Percentiles rank a stretch among this genome's conserved stretches.
Conservation (phyloP, 495 filamentous ascomycete genomes). For the Melanomma pulvis-pyrius region DNA sequence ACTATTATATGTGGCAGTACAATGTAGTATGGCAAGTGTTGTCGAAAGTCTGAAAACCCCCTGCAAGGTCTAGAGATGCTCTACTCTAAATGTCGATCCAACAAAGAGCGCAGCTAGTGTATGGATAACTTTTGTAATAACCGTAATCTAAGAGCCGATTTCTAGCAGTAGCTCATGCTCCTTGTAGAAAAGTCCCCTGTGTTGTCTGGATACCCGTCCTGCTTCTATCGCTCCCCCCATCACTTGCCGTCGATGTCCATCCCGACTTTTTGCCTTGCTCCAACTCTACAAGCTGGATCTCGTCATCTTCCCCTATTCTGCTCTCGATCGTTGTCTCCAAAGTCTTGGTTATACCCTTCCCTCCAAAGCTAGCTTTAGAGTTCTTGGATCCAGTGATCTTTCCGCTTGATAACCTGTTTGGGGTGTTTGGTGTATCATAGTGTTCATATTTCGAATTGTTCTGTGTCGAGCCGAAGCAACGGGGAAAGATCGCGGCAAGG, state of each 20-base stretch:
- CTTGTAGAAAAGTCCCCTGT: background rate
- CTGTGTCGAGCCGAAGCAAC: background rate
- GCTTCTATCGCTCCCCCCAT: background rate
- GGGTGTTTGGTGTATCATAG: background rate
- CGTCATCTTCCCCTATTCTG: background rate
- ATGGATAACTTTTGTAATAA: too few relatives aligned
- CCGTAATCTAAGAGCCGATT: too few relatives aligned
- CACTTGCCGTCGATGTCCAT: background rate
- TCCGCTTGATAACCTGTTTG: background rate
- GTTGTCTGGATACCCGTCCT: background rate
- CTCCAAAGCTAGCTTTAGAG: background rate
- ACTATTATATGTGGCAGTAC: too few relatives aligned
- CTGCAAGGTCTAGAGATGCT: too few relatives aligned
- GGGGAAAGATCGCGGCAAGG: conserved; percentile 8
- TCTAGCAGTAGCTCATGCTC: too few relatives aligned
- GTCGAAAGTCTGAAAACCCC: too few relatives aligned
- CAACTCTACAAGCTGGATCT: conserved; percentile 12
- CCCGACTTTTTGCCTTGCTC: background rate
- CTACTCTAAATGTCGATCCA: too few relatives aligned
- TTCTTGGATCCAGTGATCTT: background rate
- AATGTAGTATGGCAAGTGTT: too few relatives aligned
- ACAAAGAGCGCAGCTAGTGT: too few relatives aligned
- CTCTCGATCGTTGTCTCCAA: background rate
- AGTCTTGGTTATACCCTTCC: background rate
- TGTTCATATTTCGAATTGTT: background rate